Evolutionary conservation across 2,329 filamentous ascomycete genomes (phyloP).

Genomic region (Xylaria hypoxylon): DNA sequence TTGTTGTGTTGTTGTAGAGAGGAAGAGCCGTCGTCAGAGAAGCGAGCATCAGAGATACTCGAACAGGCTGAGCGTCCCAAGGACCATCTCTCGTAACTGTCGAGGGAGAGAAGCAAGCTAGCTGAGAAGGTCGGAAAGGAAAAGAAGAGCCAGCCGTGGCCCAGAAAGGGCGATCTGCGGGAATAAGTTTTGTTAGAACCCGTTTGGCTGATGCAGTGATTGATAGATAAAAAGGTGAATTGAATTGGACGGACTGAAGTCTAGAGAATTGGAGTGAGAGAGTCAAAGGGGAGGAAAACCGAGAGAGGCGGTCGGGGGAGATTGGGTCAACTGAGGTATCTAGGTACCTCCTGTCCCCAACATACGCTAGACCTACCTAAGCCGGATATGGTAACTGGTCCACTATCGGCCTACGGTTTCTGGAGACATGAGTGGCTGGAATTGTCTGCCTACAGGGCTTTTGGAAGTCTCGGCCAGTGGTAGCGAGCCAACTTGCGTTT

Average conservation of each 20-base stretch:
- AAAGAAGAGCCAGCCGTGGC: conserved; percentile 47
- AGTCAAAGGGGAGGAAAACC: conserved; percentile 49
- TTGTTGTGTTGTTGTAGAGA: conserved; percentile 30
- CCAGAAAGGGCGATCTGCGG: conserved; percentile 40
- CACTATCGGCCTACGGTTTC: conserved; percentile 16
- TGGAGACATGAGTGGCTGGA: conserved; percentile 29
- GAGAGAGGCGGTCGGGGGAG: conserved; percentile 49
- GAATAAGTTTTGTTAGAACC: conserved; percentile 29
- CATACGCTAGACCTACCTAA: conserved; percentile 23
- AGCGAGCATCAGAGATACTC: conserved; percentile 50
- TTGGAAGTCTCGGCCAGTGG: conserved; percentile 26
- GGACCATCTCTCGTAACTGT: conserved; percentile 46
- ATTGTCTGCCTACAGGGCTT: conserved; percentile 15
- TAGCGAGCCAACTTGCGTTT: conserved; percentile 30
- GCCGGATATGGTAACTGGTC: conserved; percentile 22
- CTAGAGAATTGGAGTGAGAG: conserved; percentile 46
- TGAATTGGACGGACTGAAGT: conserved; percentile 43
- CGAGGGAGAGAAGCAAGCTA: conserved; percentile 41
- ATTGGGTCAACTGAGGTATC: conserved; percentile 33
- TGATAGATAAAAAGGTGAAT: conserved; percentile 41
- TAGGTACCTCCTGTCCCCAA: conserved; percentile 26
- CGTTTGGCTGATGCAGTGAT: conserved; percentile 35
- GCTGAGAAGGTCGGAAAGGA: conserved; percentile 31
- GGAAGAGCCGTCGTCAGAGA: conserved; percentile 27
- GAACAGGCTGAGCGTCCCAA: conserved; percentile 41